Evolutionary conservation across 345 rosid genomes (phyloP), one percentile per base, ranked within the genome.

Genomic region (Turritis glabra): DNA sequence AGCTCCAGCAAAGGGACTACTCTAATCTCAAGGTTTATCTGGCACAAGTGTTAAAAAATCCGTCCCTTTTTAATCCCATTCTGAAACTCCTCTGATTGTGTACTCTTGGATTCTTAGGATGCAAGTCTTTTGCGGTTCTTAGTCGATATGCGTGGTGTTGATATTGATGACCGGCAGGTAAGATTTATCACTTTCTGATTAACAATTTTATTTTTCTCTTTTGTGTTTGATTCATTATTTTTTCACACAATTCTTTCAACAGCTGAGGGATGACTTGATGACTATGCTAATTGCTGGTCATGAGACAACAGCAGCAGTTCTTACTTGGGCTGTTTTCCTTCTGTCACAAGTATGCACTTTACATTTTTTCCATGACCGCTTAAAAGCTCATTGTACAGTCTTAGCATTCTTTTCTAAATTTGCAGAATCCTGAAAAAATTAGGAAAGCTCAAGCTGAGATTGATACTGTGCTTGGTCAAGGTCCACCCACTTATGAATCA

Each of bases 221-320:
- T 8, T 60, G 46, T 14, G 11, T 46, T 60, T 72, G 8, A 43
- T 76, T 55, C 23, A 22, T n/a, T 14, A 14, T 12, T 35, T 25
- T 46, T 18, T 37, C 32, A 35, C 23, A 29, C 37, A 25, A 59
- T 66, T 32, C 13, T 21, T 41, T 59, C 18, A 76, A 81, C 86
- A 93, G 97, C 89, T 91, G 71, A 86, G 97, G 72, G 98, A 93
- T 75, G 98, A 93, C 74, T 74, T 89, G 65, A 93, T 91, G 96
- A 91, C 97, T 10, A 89, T 93, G 97, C 90, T 93, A 48, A 83
- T 93, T 48, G 97, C 98, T 35, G 97, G 98, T 21, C 98, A 93
- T 54, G 98, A 93, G 83, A 93, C 98, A 44, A 93, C 97, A 33
- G 95, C 98, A 52, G 96, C 97, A 55, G 98, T 93, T 76, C 96